phyloP scores from a whole-genome alignment of 768 basidiomycete species.

The Serendipita sp. region DNA sequence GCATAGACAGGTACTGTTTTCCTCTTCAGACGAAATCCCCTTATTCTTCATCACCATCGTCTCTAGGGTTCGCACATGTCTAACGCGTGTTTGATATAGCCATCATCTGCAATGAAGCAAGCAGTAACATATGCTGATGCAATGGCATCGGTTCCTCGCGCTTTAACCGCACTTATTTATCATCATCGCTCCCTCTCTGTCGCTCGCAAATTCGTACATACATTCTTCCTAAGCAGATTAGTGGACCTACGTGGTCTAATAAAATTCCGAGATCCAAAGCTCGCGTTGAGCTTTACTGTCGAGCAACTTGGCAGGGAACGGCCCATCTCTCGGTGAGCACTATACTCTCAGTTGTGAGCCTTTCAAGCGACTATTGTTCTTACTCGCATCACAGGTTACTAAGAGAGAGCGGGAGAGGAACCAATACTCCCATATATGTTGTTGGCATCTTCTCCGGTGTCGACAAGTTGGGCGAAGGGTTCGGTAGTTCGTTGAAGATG shows the following conservation, averaged over 20 bases:
- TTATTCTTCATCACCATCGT: not conserved
- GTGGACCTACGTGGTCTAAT: conserved; percentile 66
- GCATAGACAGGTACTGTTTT: conserved; percentile 50
- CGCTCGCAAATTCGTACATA: conserved; percentile 79
- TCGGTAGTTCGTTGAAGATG: conserved; percentile 86
- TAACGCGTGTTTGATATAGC: not conserved
- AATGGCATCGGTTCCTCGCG: conserved; percentile 70
- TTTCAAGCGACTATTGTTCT: conserved; percentile 2
- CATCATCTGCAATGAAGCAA: conserved; percentile 17
- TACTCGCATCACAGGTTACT: conserved; percentile 39
- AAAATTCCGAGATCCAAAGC: conserved; percentile 72
- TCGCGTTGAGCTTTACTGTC: conserved; percentile 56
- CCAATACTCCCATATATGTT: conserved; percentile 85
- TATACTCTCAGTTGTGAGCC: not conserved
- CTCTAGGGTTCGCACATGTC: not conserved
- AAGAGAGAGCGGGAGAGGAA: conserved; percentile 83
- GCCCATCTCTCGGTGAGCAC: conserved; percentile 49
- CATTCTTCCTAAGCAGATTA: conserved; percentile 73
- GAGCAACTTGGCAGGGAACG: conserved; percentile 48
- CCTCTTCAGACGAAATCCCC: not conserved
- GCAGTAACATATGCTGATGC: conserved; percentile 68
- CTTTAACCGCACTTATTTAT: conserved; percentile 78
- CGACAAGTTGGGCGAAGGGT: conserved; percentile 84
- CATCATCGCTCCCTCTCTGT: conserved; percentile 70
- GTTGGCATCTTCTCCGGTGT: conserved; percentile 80